Base-by-base conservation (phyloP, 805 yeast species). In the Blastobotrys peoriensis region DNA sequence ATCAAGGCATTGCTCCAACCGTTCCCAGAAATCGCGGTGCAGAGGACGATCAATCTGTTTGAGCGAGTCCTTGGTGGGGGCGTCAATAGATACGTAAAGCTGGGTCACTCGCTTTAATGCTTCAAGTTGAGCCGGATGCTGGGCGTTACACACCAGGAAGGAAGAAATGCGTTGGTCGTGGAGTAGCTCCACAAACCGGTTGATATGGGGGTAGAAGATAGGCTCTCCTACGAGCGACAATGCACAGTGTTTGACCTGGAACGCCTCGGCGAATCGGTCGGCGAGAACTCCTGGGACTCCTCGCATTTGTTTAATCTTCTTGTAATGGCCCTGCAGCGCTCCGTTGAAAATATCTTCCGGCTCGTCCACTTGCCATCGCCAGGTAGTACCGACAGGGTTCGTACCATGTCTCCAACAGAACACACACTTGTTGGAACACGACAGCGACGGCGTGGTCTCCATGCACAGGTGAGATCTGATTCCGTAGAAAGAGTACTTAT, bases 371-470 rank as follows among this genome's bases (percentile, higher is more conserved):
- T 87, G 91, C 97, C 97, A 88, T 57, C 96, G 71, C 97, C 97
- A 88, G 48, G 83, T 82, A 22, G 95, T 88, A 15, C 96, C 96
- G 1, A 89, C 96, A 0, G 97, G 97, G 59, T 88, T 89, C 2
- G 96, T 88, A 40, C 97, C 97, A 64, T 88, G 97, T 62, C 97
- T 76, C 97, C 97, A 88, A 67, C 97, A 88, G 60, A 88, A 88
- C 3, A 89, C 96, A 73, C 97, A 88, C 62, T 88, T 88, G 61
- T 88, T 88, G 3, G 96, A 86, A 64, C 97, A 88, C 5, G 96
- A 91, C 47, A 88, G 70, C 1, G 95, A 83, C 1, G 97, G 97
- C 0, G 97, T 88, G 2, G 96, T 79, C 61, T 88, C 97, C 97
- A 88, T 88, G 66, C 97, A 88, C 45, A 91, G 68, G 66, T 91